Conservation (phyloP, 192 early-diverging fungal species). For the Coemansia sp. region DNA sequence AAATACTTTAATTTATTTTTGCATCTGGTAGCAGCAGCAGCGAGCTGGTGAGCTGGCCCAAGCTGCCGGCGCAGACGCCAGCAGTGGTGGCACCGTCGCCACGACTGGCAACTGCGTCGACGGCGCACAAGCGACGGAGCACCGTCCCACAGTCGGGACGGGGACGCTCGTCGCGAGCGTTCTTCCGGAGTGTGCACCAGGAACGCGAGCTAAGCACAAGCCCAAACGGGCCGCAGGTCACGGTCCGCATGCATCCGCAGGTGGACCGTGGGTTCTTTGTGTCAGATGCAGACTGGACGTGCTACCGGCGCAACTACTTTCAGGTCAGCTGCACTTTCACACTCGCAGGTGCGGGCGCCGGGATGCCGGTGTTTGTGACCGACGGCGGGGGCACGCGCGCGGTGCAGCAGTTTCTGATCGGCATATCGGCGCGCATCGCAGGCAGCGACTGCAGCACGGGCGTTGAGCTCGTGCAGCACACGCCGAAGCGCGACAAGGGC, state of each 20-base stretch:
- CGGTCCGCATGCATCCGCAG: conserved; percentile 65
- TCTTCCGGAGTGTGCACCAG: conserved; percentile 69
- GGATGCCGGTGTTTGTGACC: conserved; percentile 56
- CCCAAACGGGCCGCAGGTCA: conserved; percentile 60
- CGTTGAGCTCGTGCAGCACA: conserved; percentile 85
- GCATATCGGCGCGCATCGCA: conserved; percentile 72
- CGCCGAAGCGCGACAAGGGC: conserved; percentile 91
- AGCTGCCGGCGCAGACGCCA: neutral
- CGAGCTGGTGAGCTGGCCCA: conserved; percentile 22
- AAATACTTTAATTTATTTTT: too few species aligned
- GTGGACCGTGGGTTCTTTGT: conserved; percentile 94
- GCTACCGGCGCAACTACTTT: conserved; percentile 95
- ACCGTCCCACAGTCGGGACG: conserved; percentile 15
- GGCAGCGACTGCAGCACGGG: conserved; percentile 68
- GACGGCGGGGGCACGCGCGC: conserved; percentile 51
- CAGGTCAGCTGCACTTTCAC: conserved; percentile 61
- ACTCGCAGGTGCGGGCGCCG: conserved; percentile 33
- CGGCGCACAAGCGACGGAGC: conserved; percentile 14
- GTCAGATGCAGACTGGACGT: conserved; percentile 87
- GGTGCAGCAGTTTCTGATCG: conserved; percentile 70
- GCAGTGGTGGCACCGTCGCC: neutral
- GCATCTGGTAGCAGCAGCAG: conserved; percentile 1
- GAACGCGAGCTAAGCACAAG: conserved; percentile 63
- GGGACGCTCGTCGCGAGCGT: conserved; percentile 28
- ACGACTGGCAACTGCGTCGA: neutral